Evolutionary conservation across 2,329 filamentous ascomycete species (phyloP), one percentile per base, ranked within the genome.

Genomic region (Penicillium sclerotiorum): DNA sequence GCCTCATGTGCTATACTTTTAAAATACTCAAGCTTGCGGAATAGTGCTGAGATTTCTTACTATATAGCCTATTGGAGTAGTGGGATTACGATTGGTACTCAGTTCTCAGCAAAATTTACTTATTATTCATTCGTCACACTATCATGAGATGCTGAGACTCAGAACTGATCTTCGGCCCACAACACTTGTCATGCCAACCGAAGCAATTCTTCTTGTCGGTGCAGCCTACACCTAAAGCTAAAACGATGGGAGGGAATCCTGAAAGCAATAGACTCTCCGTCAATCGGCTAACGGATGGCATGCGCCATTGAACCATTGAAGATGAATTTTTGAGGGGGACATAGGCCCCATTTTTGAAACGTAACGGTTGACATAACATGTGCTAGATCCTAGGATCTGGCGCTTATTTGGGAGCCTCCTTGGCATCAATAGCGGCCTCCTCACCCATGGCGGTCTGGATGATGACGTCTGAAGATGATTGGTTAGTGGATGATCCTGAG

Each of bases 361-460:
- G 56, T 56, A 61, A 62, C 47, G 64, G 59, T 57, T 63, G 60
- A 63, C 61, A 60, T 65, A 59, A 63, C 50, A 63, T 47, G 59
- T 55, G 58, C 53, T 39, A 54, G 46, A 57, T 57, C 55, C 57
- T 54, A 55, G 48, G 50, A 43, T 42, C 56, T 53, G 46, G 52
- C 50, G 54, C 44, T 62, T 63, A 62, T 58, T 65, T 58, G 62
- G 75, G 89, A 75, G 89, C 90, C 80, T 96, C 92, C 86, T 97
- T 97, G 78, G 86, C 88, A 73, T 96, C 92, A 73, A 96, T 87
- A 70, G 87, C 88, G 67, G 83, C 79, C 83, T 97, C 89, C 80
- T 99, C 93, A 72, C 89, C 89, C 94, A 99, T 99, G 73, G 94
- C 86, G 68, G 90, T 89, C 73, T 95, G 88, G 74, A 99, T 85